Conservation (phyloP, 805 yeast genomes). For the Pichia nakasei region DNA sequence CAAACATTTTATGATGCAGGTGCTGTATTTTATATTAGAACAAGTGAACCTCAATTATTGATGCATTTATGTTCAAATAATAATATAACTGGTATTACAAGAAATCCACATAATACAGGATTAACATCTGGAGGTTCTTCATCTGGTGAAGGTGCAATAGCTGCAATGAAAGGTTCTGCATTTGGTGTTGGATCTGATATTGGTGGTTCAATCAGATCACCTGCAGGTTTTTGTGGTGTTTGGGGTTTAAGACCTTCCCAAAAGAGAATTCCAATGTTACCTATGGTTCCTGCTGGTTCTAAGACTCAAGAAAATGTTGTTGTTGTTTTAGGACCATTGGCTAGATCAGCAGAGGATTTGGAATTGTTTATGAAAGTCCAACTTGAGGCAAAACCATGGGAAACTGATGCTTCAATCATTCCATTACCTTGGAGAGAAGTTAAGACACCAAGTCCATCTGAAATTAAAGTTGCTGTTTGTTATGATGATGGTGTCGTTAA, state of each 20-base stretch:
- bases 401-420: conserved; percentile 36
- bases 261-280: conserved; percentile 36
- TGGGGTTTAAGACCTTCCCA: conserved; percentile 44
- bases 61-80: conserved; percentile 50
- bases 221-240: conserved; percentile 45
- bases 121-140: conserved; percentile 47
- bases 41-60: conserved; percentile 48
- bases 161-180: conserved; percentile 37
- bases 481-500: conserved; percentile 39
- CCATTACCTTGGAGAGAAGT: conserved; percentile 45
- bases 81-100: conserved; percentile 42
- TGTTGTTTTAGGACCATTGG: conserved; percentile 39
- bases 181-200: conserved; percentile 32
- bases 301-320: conserved; percentile 41
- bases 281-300: conserved; percentile 29
- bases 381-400: conserved; percentile 47
- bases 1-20: conserved; percentile 40
- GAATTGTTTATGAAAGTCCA: conserved; percentile 38
- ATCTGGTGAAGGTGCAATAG: conserved; percentile 46
- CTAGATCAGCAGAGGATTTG: conserved; percentile 40
- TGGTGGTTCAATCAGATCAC: conserved; percentile 46
- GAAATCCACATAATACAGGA: conserved; percentile 39
- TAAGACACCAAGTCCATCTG: conserved; percentile 25
- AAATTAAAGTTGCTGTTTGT: conserved; percentile 38
- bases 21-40: conserved; percentile 47